Evolutionary conservation across 805 yeast species (phyloP).

Genomic region (Starmerella ratchasimensis): DNA sequence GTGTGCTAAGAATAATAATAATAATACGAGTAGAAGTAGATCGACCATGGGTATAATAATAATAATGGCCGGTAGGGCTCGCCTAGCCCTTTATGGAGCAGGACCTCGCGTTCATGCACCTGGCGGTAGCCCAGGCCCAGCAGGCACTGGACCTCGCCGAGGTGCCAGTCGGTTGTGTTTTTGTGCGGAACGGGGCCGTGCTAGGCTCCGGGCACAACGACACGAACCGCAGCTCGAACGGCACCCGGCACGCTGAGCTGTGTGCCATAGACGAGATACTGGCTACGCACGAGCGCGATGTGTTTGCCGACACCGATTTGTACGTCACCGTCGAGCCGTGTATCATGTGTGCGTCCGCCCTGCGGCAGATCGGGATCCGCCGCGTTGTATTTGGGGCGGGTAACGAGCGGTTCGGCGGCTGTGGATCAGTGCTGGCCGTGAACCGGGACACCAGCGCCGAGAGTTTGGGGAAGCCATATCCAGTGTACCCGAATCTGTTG

Average conservation of each 20-base stretch:
- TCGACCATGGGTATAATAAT: no score
- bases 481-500: slow-evolving; percentile 61
- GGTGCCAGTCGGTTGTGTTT: slow-evolving; percentile 76
- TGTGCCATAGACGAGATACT: slow-evolving; percentile 53
- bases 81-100: no score
- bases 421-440: slow-evolving; percentile 67
- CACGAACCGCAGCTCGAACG: slow-evolving; percentile 72
- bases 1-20: no score
- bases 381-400: slow-evolving; percentile 82
- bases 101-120: slow-evolving; percentile 26
- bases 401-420: slow-evolving; percentile 92
- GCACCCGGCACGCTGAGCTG: slow-evolving; percentile 88
- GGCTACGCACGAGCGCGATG: slow-evolving; percentile 21
- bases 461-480: slow-evolving; percentile 31
- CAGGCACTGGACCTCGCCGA: slow-evolving; percentile 53
- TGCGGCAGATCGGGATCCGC: slow-evolving; percentile 63
- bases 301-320: slow-evolving; percentile 44
- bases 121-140: slow-evolving; percentile 37
- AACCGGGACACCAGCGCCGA: slow-evolving; percentile 31
- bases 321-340: slow-evolving; percentile 98
- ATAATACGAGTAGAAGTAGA: no score
- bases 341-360: slow-evolving; percentile 90
- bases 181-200: slow-evolving; percentile 40
- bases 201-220: slow-evolving; percentile 72
- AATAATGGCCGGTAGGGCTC: no score